Base-by-base conservation (phyloP, 768 basidiomycete species). In the Phylloporus scabripes region DNA sequence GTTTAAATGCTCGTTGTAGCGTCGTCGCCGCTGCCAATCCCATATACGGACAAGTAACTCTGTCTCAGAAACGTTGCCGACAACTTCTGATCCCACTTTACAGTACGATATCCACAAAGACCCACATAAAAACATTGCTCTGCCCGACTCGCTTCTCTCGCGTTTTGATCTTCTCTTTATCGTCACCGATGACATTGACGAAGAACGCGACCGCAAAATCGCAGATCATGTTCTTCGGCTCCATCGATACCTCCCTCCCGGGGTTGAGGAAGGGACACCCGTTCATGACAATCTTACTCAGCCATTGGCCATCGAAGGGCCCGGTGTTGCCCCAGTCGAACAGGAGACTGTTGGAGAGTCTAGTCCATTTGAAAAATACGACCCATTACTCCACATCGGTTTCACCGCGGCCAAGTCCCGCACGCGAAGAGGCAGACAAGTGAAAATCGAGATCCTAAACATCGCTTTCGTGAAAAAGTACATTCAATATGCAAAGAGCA, bases 51-150 rank as follows among this genome's bases (percentile, higher is more conserved):
- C 93, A 95, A 73, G 93, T 90, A 62, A 59, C 76, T 57, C 28
- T 36, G 8, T 28, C 31, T 28, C 42, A 21, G 28, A n/a, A 17
- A 42, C 14, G 38, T 44, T 32, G 37, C 31, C 14, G 49, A 48
- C 29, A n/a, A n/a, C 7, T 3, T 38, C 15, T 59, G 53, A 60
- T 46, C 46, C 42, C 36, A 51, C 7, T 46, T 8, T 45, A n/a
- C 62, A 97, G 91, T 99, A 99, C 67, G 95, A 99, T 70, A 89
- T 99, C 33, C 95, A 99, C 72, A 99, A 99, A 69, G 95, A 99
- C 66, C 95, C 95, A 26, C 95, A 98, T 72, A 88, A 88, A 72
- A 99, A 99, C 62, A 99, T 99, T 53, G 95, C 95, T 11, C 80
- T 99, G 10, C 95, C 95, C 10, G 95, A 98, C 68, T 99, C 95